Percentiles rank a stretch among this genome's conserved stretches.
phyloP scores from a whole-genome alignment of 352 stramenopile genomes.

The Pythium rishiriense region DNA sequence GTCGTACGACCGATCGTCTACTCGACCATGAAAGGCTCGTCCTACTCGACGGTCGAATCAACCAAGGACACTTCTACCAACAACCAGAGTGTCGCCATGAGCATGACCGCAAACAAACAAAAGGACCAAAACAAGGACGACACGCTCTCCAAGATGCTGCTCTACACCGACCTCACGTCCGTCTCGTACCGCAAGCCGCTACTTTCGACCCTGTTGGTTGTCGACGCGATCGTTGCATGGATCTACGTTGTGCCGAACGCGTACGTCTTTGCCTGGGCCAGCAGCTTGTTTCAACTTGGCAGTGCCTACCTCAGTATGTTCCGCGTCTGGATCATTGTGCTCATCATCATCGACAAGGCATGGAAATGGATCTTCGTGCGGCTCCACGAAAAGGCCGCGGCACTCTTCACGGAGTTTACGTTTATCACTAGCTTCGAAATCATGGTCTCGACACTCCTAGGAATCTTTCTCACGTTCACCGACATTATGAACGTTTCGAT shows the following conservation, averaged over 20 bases:
- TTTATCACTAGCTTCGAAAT: slow-evolving; percentile 29
- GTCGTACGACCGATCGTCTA: slow-evolving; percentile 24
- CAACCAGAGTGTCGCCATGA: background rate
- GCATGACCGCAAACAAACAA: slow-evolving; percentile 2
- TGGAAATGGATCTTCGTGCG: slow-evolving; percentile 23
- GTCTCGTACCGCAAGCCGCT: slow-evolving; percentile 27
- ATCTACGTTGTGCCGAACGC: slow-evolving; percentile 31
- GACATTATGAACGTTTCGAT: slow-evolving; percentile 22
- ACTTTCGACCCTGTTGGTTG: slow-evolving; percentile 17
- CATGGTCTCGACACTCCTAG: slow-evolving; percentile 29
- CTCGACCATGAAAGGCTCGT: background rate
- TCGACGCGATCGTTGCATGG: slow-evolving; percentile 29
- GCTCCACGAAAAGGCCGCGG: slow-evolving; percentile 17
- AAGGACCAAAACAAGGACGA: slow-evolving; percentile 7
- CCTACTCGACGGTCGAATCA: slow-evolving; percentile 3
- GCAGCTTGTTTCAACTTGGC: slow-evolving; percentile 20
- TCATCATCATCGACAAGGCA: slow-evolving; percentile 24
- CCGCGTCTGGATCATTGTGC: slow-evolving; percentile 27
- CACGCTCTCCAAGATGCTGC: slow-evolving; percentile 27
- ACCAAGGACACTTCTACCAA: background rate
- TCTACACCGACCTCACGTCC: slow-evolving; percentile 31
- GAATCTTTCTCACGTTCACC: slow-evolving; percentile 18
- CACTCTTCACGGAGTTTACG: slow-evolving; percentile 28
- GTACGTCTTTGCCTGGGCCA: slow-evolving; percentile 28
- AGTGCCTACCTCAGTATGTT: slow-evolving; percentile 33